Evolutionary conservation across 495 filamentous ascomycete species (phyloP).

Genomic region (Aspergillus wentii): DNA sequence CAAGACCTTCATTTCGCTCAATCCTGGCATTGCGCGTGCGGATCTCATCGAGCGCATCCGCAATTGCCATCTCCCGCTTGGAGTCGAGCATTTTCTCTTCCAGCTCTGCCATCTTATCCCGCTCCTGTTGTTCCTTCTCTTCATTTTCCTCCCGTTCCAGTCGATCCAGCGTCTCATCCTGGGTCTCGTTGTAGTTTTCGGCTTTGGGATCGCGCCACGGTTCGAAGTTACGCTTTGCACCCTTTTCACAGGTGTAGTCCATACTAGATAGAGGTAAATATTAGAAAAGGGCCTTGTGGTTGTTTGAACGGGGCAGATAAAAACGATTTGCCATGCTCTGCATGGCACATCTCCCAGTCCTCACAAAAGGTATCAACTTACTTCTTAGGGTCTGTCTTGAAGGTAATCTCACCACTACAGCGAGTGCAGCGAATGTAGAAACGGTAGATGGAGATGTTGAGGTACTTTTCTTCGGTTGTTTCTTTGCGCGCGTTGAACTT

Average conservation of each 20-base stretch:
- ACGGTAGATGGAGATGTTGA: slow-evolving; percentile 80
- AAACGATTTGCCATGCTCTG: no score
- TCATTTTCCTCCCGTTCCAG: slow-evolving; percentile 68
- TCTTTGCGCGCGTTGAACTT: slow-evolving; percentile 98
- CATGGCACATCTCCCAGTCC: no score
- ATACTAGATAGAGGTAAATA: slow-evolving; percentile 49
- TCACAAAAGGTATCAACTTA: no score
- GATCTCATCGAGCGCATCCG: slow-evolving; percentile 95
- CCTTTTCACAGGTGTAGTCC: slow-evolving; percentile 84
- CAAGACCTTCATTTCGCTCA: slow-evolving; percentile 61
- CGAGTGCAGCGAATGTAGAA: slow-evolving; percentile 96
- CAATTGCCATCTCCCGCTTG: slow-evolving; percentile 95
- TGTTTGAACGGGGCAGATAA: no score
- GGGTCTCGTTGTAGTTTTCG: slow-evolving; percentile 63
- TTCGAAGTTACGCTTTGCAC: slow-evolving; percentile 91
- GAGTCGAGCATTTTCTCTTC: slow-evolving; percentile 84
- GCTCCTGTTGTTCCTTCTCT: slow-evolving; percentile 50
- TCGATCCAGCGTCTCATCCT: slow-evolving; percentile 80
- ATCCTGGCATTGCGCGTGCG: slow-evolving; percentile 83
- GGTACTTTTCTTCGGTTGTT: slow-evolving; percentile 87
- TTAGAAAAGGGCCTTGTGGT: no score
- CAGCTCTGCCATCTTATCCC: slow-evolving; percentile 72
- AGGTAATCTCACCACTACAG: slow-evolving; percentile 86
- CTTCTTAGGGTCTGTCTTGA: slow-evolving; percentile 93
- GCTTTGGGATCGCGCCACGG: slow-evolving; percentile 63